Conservation (phyloP, 768 basidiomycete genomes). For the Termitomyces sp. region DNA sequence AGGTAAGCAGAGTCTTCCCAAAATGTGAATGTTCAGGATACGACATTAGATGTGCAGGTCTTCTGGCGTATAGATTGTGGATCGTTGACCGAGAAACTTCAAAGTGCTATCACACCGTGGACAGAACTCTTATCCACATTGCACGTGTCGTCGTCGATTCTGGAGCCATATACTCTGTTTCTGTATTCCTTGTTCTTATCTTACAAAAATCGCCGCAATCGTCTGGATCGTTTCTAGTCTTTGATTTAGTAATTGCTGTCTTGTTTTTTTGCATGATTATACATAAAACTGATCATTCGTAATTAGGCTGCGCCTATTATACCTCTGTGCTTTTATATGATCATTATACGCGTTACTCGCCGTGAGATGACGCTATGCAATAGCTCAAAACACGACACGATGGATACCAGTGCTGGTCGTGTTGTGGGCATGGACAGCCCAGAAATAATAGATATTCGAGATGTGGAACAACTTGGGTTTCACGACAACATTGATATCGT, state of each 20-base stretch:
- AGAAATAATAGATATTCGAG: neutral
- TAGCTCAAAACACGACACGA: too few species aligned
- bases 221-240: neutral
- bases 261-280: neutral
- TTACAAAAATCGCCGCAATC: neutral
- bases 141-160: slow-evolving; percentile 1
- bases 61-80: slow-evolving; percentile 7
- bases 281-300: neutral
- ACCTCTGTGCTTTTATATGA: slow-evolving; percentile 4
- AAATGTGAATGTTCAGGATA: neutral
- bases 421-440: neutral
- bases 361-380: neutral
- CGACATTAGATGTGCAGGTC: neutral
- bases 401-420: too few species aligned
- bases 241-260: neutral
- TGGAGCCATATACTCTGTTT: neutral
- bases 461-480: neutral
- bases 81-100: neutral
- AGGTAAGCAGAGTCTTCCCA: neutral
- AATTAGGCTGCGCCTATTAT: neutral
- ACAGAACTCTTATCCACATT: neutral
- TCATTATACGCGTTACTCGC: neutral
- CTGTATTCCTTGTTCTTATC: neutral
- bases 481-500: neutral
- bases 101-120: neutral